Base-by-base conservation (phyloP, 495 filamentous ascomycete species). In the Mycothermus thermophilus region DNA sequence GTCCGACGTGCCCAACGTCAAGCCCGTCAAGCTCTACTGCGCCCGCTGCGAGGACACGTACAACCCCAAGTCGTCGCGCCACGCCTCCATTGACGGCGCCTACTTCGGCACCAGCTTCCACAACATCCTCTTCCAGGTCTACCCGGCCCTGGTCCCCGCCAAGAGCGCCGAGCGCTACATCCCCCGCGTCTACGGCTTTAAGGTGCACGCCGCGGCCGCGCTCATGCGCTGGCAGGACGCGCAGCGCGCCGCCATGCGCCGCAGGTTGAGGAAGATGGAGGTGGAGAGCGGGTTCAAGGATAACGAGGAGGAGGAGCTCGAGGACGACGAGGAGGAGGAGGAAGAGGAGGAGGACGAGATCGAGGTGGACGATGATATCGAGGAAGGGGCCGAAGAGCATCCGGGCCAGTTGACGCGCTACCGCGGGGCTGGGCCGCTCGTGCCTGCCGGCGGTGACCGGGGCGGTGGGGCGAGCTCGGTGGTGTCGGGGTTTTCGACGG, bases 21-120 rank as follows among this genome's bases (percentile, higher is more conserved):
- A 83, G 49, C 75, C 87, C 8, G 92, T 93, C 32, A 95, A 94
- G 54, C 79, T 99, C 27, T 96, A 92, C 69, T 99, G 90, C 60
- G 77, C 82, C 13, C 81, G 83, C 41, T 99, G 90, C 66, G 90
- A 99, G 64, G 90, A 99, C 51, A 75, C 93, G 37, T 99, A 99
- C 70, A 95, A 95, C 58, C 90, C 90, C 21, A 99, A 99, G 60
- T 96, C 90, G 5, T 90, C 87, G 9, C 84, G 90, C 30, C 90
- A 99, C 57, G 80, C 83, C 27, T 70, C 76, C 30, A 94, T 99
- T 54, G 90, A 99, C 55, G 90, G 90, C 35, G 90, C 90, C 37
- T 97, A 96, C 67, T 97, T 96, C 37, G 90, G 92, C 35, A 83
- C 90, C 26, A 88, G 82, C 5, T 97, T 97, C 68, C 88, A 93